Base-by-base conservation (phyloP, 495 filamentous ascomycete species). In the Physcia stellaris region DNA sequence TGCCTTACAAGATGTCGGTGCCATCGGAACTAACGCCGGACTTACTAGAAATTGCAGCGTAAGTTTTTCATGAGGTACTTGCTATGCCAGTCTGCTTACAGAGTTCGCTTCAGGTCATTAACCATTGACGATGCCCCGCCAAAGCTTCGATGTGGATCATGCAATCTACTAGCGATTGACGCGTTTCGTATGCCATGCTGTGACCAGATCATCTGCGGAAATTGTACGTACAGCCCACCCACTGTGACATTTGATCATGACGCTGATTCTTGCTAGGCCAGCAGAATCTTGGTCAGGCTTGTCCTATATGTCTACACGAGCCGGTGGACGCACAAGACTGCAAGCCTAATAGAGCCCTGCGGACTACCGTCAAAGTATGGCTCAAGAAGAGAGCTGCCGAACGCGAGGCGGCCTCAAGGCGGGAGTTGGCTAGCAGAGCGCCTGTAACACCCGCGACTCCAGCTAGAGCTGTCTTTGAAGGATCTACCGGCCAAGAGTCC, bases 181-280 rank as follows among this genome's bases (percentile, higher is more conserved):
- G 84, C 88, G 2, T 92, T 86, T 49, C 78, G 84, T 22, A 63
- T 94, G 9, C 86, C 87, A 5, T 99, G 90, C 58, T 99, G 90
- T 58, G 88, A 95, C 53, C 86, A 94, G 50, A 77, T 81, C 18
- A 92, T 95, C 40, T 96, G 92, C 61, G 83, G 88, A 52, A 72
- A 63, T 39, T 98, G 90, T 94, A 63, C 59, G 84, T 60, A 17
- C 11, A 24, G n/a, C 9, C 32, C 16, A 16, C 7, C 17, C n/a
- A 11, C 28, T 26, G n/a, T 20, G 13, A 15, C 11, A 10, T 22
- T 4, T 24, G 13, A 20, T 26, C 6, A 9, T 10, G 29, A 32
- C 35, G 45, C 62, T 63, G 31, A 60, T 44, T 38, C n/a, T 35
- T 7, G 39, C 2, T 46, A 92, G 84, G 84, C 57, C 86, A 90